phyloP scores from a whole-genome alignment of 2,329 filamentous ascomycete genomes.

The Penicillium sp. region DNA sequence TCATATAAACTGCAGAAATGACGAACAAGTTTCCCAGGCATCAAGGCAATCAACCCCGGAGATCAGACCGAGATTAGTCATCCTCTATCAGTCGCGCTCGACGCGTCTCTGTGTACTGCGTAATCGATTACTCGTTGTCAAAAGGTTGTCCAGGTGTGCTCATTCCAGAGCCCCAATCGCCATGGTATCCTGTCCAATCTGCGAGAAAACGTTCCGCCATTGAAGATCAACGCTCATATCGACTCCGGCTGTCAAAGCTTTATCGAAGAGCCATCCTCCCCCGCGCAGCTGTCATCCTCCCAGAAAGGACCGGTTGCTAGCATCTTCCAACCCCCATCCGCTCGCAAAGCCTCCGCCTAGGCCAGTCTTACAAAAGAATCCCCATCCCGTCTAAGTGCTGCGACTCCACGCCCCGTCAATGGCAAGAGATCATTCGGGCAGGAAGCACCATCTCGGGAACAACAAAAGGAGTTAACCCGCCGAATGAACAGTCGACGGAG shows the following conservation, averaged over 20 bases:
- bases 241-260: slow-evolving; percentile 73
- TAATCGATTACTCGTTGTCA: background rate
- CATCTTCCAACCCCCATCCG: slow-evolving; percentile 53
- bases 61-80: background rate
- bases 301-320: slow-evolving; percentile 44
- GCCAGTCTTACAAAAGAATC: slow-evolving; percentile 21
- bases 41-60: background rate
- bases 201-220: slow-evolving; percentile 51
- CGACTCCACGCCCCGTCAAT: slow-evolving; percentile 24
- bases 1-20: background rate
- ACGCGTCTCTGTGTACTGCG: slow-evolving; percentile 7
- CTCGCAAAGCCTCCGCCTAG: slow-evolving; percentile 37
- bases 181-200: slow-evolving; percentile 75
- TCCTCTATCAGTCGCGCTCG: background rate
- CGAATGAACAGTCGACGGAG: slow-evolving; percentile 29
- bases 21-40: background rate
- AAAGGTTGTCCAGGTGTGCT: background rate
- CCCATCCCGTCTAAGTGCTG: slow-evolving; percentile 22
- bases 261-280: slow-evolving; percentile 49
- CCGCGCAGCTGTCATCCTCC: slow-evolving; percentile 38
- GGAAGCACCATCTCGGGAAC: slow-evolving; percentile 20
- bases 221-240: slow-evolving; percentile 81
- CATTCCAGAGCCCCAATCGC: slow-evolving; percentile 1
- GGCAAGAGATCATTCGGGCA: slow-evolving; percentile 32
- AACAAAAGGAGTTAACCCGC: slow-evolving; percentile 22